Percentiles rank a stretch among this genome's conserved stretches.
Evolutionary conservation across 352 stramenopile genomes (phyloP).

Genomic region (Pythium vanterpoolii): DNA sequence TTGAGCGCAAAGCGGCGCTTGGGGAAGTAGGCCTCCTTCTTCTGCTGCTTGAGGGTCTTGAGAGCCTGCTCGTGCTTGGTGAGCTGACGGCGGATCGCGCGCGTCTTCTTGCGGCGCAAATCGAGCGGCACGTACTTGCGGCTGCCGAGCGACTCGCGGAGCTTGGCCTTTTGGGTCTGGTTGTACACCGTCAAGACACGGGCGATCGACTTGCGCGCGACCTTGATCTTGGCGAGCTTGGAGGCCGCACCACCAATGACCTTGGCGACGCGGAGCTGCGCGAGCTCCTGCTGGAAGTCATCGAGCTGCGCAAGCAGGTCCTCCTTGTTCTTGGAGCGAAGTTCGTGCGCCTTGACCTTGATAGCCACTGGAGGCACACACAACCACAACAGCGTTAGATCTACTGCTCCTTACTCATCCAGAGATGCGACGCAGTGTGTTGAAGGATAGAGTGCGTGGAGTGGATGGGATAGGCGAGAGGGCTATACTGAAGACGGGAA

Average conservation of each 20-base stretch:
- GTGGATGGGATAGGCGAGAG: too few relatives aligned
- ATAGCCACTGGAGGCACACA: slow-evolving; percentile 38
- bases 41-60: slow-evolving; percentile 93
- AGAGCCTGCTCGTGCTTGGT: slow-evolving; percentile 93
- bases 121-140: slow-evolving; percentile 98
- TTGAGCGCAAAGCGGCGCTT: slow-evolving; percentile 97
- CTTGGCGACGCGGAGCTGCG: slow-evolving; percentile 97
- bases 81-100: slow-evolving; percentile 96
- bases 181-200: slow-evolving; percentile 99
- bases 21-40: slow-evolving; percentile 97
- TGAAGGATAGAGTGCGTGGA: too few relatives aligned
- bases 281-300: slow-evolving; percentile 98
- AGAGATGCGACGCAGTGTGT: too few relatives aligned
- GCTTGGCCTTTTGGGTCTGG: slow-evolving; percentile 98
- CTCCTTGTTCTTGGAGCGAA: slow-evolving; percentile 96
- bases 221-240: slow-evolving; percentile 99
- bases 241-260: slow-evolving; percentile 97
- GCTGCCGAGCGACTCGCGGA: slow-evolving; percentile 92
- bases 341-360: slow-evolving; percentile 97
- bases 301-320: slow-evolving; percentile 98
- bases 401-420: too few relatives aligned
- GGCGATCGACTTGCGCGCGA: slow-evolving; percentile 99
- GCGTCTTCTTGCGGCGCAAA: slow-evolving; percentile 98
- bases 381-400: slow-evolving; percentile 23
- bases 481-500: too few relatives aligned